Base-by-base conservation (phyloP, 2,329 filamentous ascomycete genomes). In the Aspergillus puulaauensis region DNA sequence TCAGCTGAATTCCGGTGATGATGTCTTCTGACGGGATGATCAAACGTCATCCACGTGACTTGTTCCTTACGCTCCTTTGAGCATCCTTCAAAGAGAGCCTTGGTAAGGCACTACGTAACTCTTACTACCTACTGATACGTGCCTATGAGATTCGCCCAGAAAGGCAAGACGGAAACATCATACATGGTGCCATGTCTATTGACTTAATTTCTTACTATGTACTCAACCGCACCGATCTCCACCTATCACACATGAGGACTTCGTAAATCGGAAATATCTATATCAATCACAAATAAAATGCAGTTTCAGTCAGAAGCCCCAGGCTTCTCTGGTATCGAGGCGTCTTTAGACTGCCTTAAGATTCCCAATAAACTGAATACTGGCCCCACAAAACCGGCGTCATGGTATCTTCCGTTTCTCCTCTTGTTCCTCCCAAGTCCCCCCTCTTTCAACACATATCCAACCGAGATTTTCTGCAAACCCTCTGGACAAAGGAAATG, bases 401-500 rank as follows among this genome's bases (percentile, higher is more conserved):
- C 23, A 19, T 54, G 44, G 52, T 61, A 59, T 56, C 48, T 52
- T 59, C 60, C 52, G 43, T 55, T 61, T 61, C 19, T 35, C 24
- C 19, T 27, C 15, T 52, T 56, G 46, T 35, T 58, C 47, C 56
- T 56, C 59, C 50, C 31, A 39, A 31, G 52, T n/a, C n/a, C 48
- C 54, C 27, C 27, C 27, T 31, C 39, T 55, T 58, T 41, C 52
- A 52, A 58, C 39, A 37, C 44, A 23, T 6, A 44, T 27, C 49
- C 21, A 43, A 15, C 39, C 9, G 15, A 33, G 33, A 40, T 27
- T 43, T 48, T 40, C 47, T 41, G 27, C 47, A 33, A 48, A 41
- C 6, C 17, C 46, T 52, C 58, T 62, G 33, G 55, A 47, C 52
- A 56, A 58, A 63, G 58, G 41, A 60, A 61, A 61, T 31, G 35